These are phyloP conservation scores for Chaetoceros tenuissimus DNA, from an alignment of 108 stramenopile species.

Conservation along the genomic window DNA sequence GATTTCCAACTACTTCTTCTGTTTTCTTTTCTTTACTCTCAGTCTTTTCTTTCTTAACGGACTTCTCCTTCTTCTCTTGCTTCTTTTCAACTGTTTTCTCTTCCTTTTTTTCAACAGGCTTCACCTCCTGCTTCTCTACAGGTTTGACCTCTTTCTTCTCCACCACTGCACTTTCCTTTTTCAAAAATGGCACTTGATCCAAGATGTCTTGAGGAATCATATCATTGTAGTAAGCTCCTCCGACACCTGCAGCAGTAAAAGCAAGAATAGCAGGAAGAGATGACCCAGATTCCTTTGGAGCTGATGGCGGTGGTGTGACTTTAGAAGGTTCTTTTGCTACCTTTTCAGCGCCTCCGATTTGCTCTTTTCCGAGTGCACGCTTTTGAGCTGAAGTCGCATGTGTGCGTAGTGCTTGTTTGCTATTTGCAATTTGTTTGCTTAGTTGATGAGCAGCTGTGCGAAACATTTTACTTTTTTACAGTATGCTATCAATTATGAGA, in stretches of 20 bases:
- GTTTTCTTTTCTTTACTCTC: background rate
- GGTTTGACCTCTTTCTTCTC: constrained; percentile 4
- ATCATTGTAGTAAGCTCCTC: constrained; percentile 27
- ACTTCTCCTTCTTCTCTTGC: background rate
- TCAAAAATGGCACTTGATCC: background rate
- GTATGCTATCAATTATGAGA: too few species aligned
- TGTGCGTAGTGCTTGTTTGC: too few species aligned
- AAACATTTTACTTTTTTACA: too few species aligned
- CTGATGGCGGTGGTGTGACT: background rate
- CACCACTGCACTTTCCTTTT: background rate
- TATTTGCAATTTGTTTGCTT: too few species aligned
- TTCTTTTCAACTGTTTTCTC: constrained; percentile 1
- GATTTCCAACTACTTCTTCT: constrained; percentile 7
- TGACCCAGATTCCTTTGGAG: background rate
- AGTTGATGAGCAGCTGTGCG: too few species aligned
- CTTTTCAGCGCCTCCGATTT: background rate
- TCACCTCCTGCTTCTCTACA: constrained; percentile 4
- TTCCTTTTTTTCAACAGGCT: constrained; percentile 22
- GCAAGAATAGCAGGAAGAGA: constrained; percentile 9
- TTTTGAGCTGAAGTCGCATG: background rate
- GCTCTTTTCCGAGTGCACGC: background rate
- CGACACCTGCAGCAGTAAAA: constrained; percentile 20
- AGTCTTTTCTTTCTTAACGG: background rate
- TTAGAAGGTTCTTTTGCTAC: background rate
- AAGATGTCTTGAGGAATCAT: constrained; percentile 23